phyloP scores from a whole-genome alignment of 148 eudicot genomes.

The Selenicereus undatus region DNA sequence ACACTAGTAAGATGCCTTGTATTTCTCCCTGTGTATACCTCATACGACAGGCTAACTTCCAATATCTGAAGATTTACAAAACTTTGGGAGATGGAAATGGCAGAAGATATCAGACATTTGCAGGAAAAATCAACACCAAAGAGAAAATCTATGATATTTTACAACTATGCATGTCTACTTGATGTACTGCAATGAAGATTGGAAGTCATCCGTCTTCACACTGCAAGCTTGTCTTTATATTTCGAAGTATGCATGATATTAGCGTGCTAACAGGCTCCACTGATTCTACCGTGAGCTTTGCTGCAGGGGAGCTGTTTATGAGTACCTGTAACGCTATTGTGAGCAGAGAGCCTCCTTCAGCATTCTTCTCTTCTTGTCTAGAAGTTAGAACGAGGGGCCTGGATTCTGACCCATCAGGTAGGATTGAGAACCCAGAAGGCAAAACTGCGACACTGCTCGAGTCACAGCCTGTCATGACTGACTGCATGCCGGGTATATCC shows the following conservation, averaged over 20 bases:
- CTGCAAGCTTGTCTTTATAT: conserved; percentile 70
- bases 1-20: conserved; percentile 10
- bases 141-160: not conserved
- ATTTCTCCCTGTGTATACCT: conserved; percentile 5
- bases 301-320: conserved; percentile 58
- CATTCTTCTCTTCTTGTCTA: conserved; percentile 53
- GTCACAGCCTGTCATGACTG: conserved; percentile 90
- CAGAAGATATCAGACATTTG: not conserved
- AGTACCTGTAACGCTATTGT: conserved; percentile 80
- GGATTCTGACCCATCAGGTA: conserved; percentile 78
- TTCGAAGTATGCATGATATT: conserved; percentile 57
- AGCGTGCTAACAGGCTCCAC: conserved; percentile 70
- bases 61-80: conserved; percentile 20
- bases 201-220: conserved; percentile 65
- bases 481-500: conserved; percentile 62
- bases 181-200: not conserved
- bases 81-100: conserved; percentile 16
- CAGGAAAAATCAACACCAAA: not conserved
- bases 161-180: conserved; percentile 8
- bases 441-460: conserved; percentile 62
- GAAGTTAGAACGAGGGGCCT: conserved; percentile 79
- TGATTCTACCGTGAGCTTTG: conserved; percentile 58
- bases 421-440: conserved; percentile 88
- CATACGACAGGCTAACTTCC: conserved; percentile 12
- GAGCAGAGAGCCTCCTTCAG: conserved; percentile 85